These are phyloP conservation scores for Torulaspora maleeae DNA, from an alignment of 805 yeast species.

Conservation along the genomic window DNA sequence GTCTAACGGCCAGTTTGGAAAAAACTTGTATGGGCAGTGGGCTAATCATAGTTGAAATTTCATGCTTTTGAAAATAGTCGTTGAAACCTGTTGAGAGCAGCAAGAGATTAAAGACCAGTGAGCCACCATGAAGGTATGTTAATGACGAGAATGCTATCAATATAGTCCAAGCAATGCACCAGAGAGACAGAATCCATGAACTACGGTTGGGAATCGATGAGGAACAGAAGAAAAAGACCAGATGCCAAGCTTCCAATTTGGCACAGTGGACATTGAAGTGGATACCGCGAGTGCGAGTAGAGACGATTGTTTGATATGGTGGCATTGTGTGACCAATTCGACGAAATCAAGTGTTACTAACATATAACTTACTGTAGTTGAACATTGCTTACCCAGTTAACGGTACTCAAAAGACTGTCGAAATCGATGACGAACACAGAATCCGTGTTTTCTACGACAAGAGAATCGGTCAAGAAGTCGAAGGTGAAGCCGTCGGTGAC, in stretches of 20 bases:
- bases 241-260: too few relatives aligned
- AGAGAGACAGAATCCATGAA: not conserved
- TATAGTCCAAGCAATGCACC: not conserved
- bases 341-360: conserved; percentile 16
- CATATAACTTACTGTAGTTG: conserved; percentile 50
- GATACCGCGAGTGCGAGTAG: too few relatives aligned
- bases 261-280: too few relatives aligned
- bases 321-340: not conserved
- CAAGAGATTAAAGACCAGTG: conserved; percentile 29
- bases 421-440: conserved; percentile 98
- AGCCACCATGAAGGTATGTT: conserved; percentile 41
- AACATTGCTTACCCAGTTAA: conserved; percentile 99
- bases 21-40: conserved; percentile 29
- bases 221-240: not conserved
- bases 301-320: too few relatives aligned
- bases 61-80: conserved; percentile 4
- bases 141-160: not conserved
- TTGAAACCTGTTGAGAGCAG: conserved; percentile 3
- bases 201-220: not conserved
- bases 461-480: conserved; percentile 99
- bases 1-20: not conserved
- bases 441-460: conserved; percentile 97
- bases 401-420: conserved; percentile 98
- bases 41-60: conserved; percentile 10
- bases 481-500: conserved; percentile 96